Evolutionary conservation across 371 early-diverging fungal genomes (phyloP), one percentile per base, ranked within the genome.

Genomic region (Syncephalastrum contaminatum): DNA sequence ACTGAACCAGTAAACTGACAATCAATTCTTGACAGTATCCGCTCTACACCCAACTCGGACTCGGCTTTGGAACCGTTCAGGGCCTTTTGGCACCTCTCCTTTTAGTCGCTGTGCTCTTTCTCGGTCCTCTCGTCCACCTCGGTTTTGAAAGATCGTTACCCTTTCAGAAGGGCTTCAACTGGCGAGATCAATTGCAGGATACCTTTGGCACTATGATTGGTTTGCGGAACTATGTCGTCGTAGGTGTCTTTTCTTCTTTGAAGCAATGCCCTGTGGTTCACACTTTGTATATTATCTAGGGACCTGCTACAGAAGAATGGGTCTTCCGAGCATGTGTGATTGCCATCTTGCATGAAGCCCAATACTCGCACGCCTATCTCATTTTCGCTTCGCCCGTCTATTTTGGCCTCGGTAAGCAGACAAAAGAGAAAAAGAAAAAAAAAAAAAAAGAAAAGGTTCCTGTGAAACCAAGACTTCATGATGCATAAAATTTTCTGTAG

Each of bases 291-390:
- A 44, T 6, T 49, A 45, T 43, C 0, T 22, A 88, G 85, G 88
- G 80, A 7, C 89, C 89, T 15, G 43, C 80, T 13, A 76, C 83
- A 10, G 89, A 89, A 66, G 89, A 89, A 58, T 64, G 82, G 57
- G 82, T 86, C 10, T 89, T 89, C 64, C 70, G 89, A 52, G 69
- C 77, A 18, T 85, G 82, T 58, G 82, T 87, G 70, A 67, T 86
- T 22, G 69, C 82, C 14, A 54, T 83, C 2, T 53, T 81, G 7
- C 55, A 69, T 47, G 69, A 67, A 24, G 77, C 83, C 18, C 67
- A 70, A 12, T 67, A 67, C 59, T 66, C 75, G 0, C 46, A 10
- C 2, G 45, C 44, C 14, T 58, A 66, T 46, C 66, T 75, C 21
- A 73, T 87, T 16, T 80, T 81, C 60, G 47, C 66, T 1, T 68